These are phyloP conservation scores for Fusarium coicis DNA, from an alignment of 2,329 filamentous ascomycete species.

Conservation along the genomic window DNA sequence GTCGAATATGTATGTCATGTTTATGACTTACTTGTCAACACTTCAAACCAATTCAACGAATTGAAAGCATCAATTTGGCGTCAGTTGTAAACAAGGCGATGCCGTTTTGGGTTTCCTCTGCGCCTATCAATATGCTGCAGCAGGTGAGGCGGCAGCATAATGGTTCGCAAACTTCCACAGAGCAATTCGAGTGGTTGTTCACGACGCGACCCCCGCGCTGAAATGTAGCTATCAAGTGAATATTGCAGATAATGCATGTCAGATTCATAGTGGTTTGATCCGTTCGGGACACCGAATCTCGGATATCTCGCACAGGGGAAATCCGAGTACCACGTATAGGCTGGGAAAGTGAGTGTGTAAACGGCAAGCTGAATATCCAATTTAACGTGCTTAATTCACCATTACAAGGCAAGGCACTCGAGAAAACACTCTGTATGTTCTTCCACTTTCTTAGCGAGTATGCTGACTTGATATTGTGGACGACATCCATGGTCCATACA, in stretches of 20 bases:
- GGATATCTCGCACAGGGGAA: neutral
- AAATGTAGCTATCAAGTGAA: constrained; percentile 1
- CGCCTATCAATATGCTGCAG: constrained; percentile 21
- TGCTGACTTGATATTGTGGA: neutral
- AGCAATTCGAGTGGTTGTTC: constrained; percentile 24
- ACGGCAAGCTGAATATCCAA: neutral
- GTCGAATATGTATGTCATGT: constrained; percentile 28
- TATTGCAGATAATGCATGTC: constrained; percentile 13
- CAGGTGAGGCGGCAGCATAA: constrained; percentile 24
- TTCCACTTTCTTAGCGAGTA: neutral
- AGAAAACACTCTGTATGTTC: neutral
- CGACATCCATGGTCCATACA: neutral
- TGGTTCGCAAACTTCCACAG: constrained; percentile 30
- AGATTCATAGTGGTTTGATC: constrained; percentile 12
- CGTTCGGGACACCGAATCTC: neutral
- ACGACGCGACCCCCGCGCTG: constrained; percentile 24
- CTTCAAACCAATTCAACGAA: constrained; percentile 4
- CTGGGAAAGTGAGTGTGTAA: neutral
- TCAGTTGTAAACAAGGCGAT: constrained; percentile 30
- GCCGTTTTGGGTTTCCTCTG: constrained; percentile 5
- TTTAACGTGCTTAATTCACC: neutral
- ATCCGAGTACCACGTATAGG: neutral
- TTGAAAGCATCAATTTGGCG: constrained; percentile 15
- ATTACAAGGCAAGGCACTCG: neutral
- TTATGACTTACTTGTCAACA: constrained; percentile 31